Percentiles rank a stretch among this genome's conserved stretches.
phyloP scores from a whole-genome alignment of 306 rosid genomes.

The Castanea mollissima region DNA sequence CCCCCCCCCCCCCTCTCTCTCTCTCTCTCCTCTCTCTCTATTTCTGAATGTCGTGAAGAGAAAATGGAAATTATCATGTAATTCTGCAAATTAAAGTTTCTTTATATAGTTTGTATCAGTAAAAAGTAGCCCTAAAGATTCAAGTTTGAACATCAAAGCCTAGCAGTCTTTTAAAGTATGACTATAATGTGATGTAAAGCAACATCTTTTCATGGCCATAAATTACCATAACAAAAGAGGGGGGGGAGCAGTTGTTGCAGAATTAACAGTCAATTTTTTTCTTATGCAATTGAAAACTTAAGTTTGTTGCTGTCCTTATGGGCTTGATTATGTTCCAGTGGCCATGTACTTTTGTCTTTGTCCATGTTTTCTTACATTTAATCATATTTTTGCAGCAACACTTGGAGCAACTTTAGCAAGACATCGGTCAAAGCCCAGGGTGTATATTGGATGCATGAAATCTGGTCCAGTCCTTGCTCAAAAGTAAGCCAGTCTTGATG shows the following conservation, averaged over 20 bases:
- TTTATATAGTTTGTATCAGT: background rate
- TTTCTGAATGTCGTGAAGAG: background rate
- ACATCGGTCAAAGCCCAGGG: slow-evolving; percentile 43
- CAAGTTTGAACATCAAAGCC: background rate
- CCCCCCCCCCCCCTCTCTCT: background rate
- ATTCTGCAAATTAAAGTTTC: background rate
- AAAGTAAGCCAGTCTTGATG: slow-evolving; percentile 34
- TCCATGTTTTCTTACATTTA: background rate
- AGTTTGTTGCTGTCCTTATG: background rate
- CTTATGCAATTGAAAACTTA: background rate
- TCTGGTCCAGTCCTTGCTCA: slow-evolving; percentile 64
- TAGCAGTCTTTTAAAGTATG: background rate
- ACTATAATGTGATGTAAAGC: background rate
- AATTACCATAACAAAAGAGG: background rate
- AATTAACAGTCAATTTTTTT: background rate
- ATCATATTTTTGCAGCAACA: slow-evolving; percentile 37
- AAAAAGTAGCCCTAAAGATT: background rate
- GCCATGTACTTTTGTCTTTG: background rate
- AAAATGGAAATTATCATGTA: background rate
- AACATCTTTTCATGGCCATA: background rate
- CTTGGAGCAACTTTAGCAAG: slow-evolving; percentile 56
- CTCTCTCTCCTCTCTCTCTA: background rate
- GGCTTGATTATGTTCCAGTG: background rate
- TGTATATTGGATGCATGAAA: slow-evolving; percentile 65
- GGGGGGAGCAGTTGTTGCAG: background rate